phyloP scores from a whole-genome alignment of 1,139 yeast species.

The Chernovozyma aurita region DNA sequence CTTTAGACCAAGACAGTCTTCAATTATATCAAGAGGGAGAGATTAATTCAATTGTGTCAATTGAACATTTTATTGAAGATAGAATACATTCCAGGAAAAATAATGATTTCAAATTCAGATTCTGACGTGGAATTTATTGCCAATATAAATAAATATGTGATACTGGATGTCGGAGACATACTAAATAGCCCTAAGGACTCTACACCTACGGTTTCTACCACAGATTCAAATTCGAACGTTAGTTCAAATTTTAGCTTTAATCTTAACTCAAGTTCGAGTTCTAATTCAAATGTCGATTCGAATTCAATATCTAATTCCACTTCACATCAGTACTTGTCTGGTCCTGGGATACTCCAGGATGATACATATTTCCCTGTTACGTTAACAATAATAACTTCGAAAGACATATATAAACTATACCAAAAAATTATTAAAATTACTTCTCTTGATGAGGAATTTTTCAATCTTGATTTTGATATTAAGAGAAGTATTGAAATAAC shows the following conservation, averaged over 20 bases:
- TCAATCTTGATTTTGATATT: conserved; percentile 2
- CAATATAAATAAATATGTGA: conserved; percentile 2
- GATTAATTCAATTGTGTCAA: too few species aligned
- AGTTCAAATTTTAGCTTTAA: not conserved
- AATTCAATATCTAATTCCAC: not conserved
- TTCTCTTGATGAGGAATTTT: conserved; percentile 1
- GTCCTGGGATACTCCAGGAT: not conserved
- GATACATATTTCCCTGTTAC: conserved; percentile 2
- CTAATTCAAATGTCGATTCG: not conserved
- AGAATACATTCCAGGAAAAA: too few species aligned
- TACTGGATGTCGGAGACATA: conserved; percentile 1
- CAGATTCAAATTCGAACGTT: not conserved
- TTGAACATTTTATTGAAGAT: too few species aligned
- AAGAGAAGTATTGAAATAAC: conserved; percentile 1
- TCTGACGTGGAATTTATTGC: not conserved
- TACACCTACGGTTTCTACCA: not conserved
- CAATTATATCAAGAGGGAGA: too few species aligned
- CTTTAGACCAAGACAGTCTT: not conserved
- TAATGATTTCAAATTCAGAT: not conserved
- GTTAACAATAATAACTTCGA: not conserved
- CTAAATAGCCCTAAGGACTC: not conserved
- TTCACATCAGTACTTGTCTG: not conserved
- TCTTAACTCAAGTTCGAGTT: not conserved
- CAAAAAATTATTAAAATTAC: not conserved
- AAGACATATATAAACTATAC: not conserved